Conservation (phyloP, 2,329 filamentous ascomycete species). For the Pseudopithomyces maydicus region DNA sequence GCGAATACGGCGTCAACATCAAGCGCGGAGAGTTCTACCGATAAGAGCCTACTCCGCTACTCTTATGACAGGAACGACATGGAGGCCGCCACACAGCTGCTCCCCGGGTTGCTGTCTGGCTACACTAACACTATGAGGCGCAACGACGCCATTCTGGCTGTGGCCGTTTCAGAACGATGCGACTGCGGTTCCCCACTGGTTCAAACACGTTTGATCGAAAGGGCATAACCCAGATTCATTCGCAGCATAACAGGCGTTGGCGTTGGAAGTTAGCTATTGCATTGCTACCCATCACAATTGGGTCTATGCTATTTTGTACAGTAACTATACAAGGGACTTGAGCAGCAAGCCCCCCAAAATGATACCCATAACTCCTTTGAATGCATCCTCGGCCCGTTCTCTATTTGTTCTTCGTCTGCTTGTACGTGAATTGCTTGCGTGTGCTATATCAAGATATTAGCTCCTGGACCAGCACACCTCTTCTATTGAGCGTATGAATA, state of each 20-base stretch:
- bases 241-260: slow-evolving; percentile 15
- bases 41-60: slow-evolving; percentile 48
- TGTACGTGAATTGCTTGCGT: slow-evolving; percentile 70
- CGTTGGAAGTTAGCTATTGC: slow-evolving; percentile 13
- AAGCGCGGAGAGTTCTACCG: slow-evolving; percentile 98
- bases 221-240: neutral
- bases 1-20: slow-evolving; percentile 96
- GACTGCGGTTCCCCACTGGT: neutral
- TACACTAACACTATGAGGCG: neutral
- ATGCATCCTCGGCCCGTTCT: slow-evolving; percentile 26
- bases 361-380: slow-evolving; percentile 44
- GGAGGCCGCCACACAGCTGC: neutral
- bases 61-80: neutral
- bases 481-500: neutral
- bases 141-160: neutral
- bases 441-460: slow-evolving; percentile 56
- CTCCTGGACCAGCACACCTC: neutral
- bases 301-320: slow-evolving; percentile 37
- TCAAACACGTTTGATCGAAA: neutral
- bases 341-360: slow-evolving; percentile 32
- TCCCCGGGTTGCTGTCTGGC: neutral
- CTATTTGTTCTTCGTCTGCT: slow-evolving; percentile 73
- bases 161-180: neutral
- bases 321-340: slow-evolving; percentile 35
- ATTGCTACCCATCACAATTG: slow-evolving; percentile 16